Evolutionary conservation across 495 filamentous ascomycete genomes (phyloP).

Genomic region (Aspergillus leporis): DNA sequence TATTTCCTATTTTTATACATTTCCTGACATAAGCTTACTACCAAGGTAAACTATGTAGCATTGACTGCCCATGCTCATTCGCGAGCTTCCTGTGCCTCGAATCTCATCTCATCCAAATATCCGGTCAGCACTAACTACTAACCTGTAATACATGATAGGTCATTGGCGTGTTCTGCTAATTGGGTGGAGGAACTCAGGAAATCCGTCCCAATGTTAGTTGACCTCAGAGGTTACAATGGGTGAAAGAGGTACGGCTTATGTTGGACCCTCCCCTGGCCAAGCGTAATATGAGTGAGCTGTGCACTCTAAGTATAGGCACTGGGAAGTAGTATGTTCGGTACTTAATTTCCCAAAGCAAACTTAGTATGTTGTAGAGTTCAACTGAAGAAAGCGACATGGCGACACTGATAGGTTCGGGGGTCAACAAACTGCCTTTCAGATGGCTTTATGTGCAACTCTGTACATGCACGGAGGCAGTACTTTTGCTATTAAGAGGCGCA

Average conservation of each 20-base stretch:
- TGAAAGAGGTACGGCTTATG: not conserved
- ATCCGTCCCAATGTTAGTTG: not conserved
- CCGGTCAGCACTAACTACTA: not conserved
- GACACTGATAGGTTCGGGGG: not conserved
- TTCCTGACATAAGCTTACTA: not conserved
- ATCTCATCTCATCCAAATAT: not conserved
- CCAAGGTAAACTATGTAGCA: not conserved
- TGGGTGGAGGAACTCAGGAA: too few relatives aligned
- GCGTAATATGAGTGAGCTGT: not conserved
- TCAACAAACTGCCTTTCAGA: not conserved
- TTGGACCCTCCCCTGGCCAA: not conserved
- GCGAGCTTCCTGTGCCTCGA: too few relatives aligned
- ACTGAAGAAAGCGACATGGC: not conserved
- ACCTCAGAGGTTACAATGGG: not conserved
- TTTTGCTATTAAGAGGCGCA: not conserved
- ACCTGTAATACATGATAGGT: not conserved
- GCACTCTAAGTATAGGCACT: too few relatives aligned
- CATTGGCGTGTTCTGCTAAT: too few relatives aligned
- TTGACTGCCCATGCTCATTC: too few relatives aligned
- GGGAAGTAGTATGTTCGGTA: not conserved
- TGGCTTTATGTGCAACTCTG: constrained; percentile 4
- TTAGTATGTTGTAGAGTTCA: not conserved
- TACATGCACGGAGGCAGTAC: not conserved
- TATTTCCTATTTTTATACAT: not conserved
- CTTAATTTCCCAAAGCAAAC: not conserved